phyloP scores from a whole-genome alignment of 2,329 filamentous ascomycete genomes.

The Hortaea sp. region DNA sequence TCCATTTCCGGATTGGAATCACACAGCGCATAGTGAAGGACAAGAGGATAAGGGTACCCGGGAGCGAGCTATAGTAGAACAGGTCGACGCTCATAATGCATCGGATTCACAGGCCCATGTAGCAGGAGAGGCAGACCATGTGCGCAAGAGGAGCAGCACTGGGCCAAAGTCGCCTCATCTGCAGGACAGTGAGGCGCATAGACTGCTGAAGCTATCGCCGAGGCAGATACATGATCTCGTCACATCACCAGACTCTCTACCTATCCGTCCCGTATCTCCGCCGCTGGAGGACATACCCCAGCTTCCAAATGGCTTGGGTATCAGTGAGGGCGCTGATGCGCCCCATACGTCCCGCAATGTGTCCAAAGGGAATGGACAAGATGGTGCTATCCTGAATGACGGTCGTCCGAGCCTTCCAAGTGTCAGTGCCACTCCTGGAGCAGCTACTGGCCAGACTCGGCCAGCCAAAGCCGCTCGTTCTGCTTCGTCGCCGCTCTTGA shows the following conservation, averaged over 20 bases:
- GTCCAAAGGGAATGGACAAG: too few relatives aligned
- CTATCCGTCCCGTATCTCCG: conserved; percentile 32
- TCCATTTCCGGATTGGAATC: conserved; percentile 2
- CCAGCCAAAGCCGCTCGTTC: conserved; percentile 26
- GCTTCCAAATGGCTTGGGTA: conserved; percentile 3
- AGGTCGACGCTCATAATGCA: too few relatives aligned
- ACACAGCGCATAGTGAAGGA: neutral
- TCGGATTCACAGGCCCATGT: too few relatives aligned
- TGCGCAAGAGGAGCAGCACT: conserved; percentile 7
- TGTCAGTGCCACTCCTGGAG: conserved; percentile 20
- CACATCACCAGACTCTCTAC: conserved; percentile 44
- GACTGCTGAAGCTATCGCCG: conserved; percentile 41
- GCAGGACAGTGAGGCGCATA: conserved; percentile 1
- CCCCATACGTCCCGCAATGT: too few relatives aligned
- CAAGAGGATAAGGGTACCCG: too few relatives aligned
- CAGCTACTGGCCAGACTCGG: conserved; percentile 11
- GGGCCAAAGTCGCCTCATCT: conserved; percentile 17
- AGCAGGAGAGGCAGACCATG: too few relatives aligned
- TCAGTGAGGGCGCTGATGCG: neutral
- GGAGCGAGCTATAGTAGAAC: too few relatives aligned
- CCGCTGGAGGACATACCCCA: conserved; percentile 25
- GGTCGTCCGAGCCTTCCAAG: conserved; percentile 9
- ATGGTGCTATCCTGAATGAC: too few relatives aligned
- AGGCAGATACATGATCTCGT: conserved; percentile 47
- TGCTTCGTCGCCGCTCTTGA: conserved; percentile 27